Evolutionary conservation across 2,329 filamentous ascomycete genomes (phyloP).

Genomic region (Thelonectria rubi): DNA sequence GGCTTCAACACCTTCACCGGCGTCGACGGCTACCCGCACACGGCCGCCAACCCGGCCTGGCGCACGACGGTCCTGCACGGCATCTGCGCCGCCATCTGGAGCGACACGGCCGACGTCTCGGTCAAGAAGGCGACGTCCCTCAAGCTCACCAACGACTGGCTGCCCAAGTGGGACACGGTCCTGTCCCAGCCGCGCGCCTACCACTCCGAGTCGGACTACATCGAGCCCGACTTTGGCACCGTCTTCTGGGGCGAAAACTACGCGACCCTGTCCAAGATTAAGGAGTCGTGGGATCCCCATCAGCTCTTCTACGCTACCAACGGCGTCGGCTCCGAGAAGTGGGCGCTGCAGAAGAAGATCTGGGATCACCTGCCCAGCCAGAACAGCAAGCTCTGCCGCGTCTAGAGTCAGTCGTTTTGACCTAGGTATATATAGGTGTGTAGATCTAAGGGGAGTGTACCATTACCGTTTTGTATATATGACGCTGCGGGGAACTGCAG

Average conservation of each 20-base stretch:
- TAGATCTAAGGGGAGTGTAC: not conserved
- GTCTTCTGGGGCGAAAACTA: conserved; percentile 60
- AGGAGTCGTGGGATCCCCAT: conserved; percentile 57
- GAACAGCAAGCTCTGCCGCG: conserved; percentile 31
- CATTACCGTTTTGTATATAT: not conserved
- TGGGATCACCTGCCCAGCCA: conserved; percentile 29
- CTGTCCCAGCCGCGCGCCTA: conserved; percentile 56
- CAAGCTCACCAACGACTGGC: conserved; percentile 24
- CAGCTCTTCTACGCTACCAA: conserved; percentile 58
- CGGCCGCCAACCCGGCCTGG: conserved; percentile 29
- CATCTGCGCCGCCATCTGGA: conserved; percentile 26
- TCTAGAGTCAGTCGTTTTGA: not conserved
- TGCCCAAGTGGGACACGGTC: conserved; percentile 27
- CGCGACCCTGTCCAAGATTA: conserved; percentile 52
- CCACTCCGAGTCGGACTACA: conserved; percentile 61
- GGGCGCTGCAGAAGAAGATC: conserved; percentile 49
- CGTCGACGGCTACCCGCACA: conserved; percentile 23
- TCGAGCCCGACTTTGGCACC: conserved; percentile 55
- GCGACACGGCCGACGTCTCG: conserved; percentile 16
- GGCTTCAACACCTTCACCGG: conserved; percentile 29
- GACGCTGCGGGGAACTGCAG: not conserved
- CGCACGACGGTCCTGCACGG: conserved; percentile 27
- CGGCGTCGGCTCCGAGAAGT: conserved; percentile 61
- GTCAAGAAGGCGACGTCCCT: conserved; percentile 24
- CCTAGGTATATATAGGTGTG: not conserved